phyloP scores from a whole-genome alignment of 164 flowering plant species.

The Magnolia changhungtana region DNA sequence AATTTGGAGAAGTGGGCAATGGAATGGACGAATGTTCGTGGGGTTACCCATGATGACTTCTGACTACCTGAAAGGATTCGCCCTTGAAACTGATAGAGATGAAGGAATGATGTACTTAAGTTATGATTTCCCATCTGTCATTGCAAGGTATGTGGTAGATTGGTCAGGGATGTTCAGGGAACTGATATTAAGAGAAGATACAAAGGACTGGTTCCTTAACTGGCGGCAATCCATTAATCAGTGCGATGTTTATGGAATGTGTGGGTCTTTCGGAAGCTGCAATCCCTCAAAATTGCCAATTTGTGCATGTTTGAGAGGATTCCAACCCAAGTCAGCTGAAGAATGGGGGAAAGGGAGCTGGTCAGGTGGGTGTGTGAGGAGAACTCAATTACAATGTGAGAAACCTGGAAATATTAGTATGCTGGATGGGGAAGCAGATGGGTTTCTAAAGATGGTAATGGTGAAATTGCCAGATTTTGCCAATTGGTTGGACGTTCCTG shows the following conservation, averaged over 20 bases:
- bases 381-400: background rate
- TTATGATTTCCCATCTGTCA: background rate
- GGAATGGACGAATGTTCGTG: slow-evolving; percentile 3
- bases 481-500: background rate
- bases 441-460: background rate
- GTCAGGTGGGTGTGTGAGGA: background rate
- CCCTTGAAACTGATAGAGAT: background rate
- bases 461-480: background rate
- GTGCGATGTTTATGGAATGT: background rate
- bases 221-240: background rate
- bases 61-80: background rate
- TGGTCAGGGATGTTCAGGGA: background rate
- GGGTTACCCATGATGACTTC: background rate
- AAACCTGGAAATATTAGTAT: background rate
- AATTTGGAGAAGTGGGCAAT: slow-evolving; percentile 17
- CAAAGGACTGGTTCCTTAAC: too few relatives aligned
- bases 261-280: background rate
- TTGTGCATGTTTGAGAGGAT: background rate
- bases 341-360: background rate
- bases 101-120: background rate
- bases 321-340: background rate
- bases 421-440: background rate
- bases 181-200: background rate
- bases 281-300: background rate
- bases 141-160: background rate